These are phyloP conservation scores for Tylopilus sp. DNA, from an alignment of 1,284 basidiomycete species.

Conservation along the genomic window DNA sequence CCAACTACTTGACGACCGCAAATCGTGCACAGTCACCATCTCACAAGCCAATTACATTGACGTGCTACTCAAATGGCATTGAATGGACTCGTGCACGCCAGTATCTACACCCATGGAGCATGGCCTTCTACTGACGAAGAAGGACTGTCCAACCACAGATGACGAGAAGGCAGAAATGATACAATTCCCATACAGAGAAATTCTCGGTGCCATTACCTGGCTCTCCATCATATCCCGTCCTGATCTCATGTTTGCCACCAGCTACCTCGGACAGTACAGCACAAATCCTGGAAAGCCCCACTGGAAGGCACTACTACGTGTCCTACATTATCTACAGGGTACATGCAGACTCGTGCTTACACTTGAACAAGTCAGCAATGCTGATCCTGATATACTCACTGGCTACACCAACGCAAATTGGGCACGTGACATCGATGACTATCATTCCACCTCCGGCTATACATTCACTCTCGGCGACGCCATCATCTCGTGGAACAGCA, in stretches of 20 bases:
- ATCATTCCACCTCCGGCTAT: too few relatives aligned
- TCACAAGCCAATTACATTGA: not conserved
- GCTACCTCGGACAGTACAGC: conserved; percentile 4
- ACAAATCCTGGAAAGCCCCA: conserved; percentile 1
- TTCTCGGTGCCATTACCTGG: conserved; percentile 2
- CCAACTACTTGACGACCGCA: not conserved
- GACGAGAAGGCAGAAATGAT: not conserved
- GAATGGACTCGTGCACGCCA: not conserved
- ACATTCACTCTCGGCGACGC: too few relatives aligned
- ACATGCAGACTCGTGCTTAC: not conserved
- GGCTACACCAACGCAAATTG: too few relatives aligned
- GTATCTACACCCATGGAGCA: not conserved
- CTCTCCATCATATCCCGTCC: not conserved
- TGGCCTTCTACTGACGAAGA: not conserved
- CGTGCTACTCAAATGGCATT: not conserved
- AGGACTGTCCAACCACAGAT: not conserved
- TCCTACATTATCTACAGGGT: too few relatives aligned
- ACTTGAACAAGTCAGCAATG: too few relatives aligned
- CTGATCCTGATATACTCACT: too few relatives aligned
- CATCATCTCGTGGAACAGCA: too few relatives aligned
- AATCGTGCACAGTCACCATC: not conserved
- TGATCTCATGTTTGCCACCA: not conserved
- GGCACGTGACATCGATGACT: too few relatives aligned
- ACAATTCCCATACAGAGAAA: not conserved
- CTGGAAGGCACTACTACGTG: conserved; percentile 1